Conservation (phyloP, 2,329 filamentous ascomycete genomes). For the Venturia carpophila region DNA sequence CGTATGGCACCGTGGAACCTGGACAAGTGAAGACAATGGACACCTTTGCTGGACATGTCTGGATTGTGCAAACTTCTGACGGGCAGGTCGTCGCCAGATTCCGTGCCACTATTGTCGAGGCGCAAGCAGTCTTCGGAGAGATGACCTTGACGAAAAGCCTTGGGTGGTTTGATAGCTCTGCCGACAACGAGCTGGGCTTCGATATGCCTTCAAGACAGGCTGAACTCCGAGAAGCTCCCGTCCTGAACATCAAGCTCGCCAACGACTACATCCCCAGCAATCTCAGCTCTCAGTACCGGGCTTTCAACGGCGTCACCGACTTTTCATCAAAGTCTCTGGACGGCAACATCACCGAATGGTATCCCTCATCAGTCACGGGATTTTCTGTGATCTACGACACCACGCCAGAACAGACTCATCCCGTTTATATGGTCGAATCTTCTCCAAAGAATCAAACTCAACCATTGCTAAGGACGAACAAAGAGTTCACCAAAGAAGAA, state of each 20-base stretch:
- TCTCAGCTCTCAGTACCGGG: not conserved
- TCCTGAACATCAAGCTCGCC: not conserved
- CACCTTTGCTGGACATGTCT: conserved; percentile 22
- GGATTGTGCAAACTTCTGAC: conserved; percentile 20
- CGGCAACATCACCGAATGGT: not conserved
- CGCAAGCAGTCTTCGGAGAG: conserved; percentile 20
- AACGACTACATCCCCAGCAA: not conserved
- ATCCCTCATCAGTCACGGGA: not conserved
- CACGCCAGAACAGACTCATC: conserved; percentile 22
- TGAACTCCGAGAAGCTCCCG: not conserved
- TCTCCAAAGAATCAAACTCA: conserved; percentile 24
- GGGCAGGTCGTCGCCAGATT: conserved; percentile 20
- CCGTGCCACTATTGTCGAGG: conserved; percentile 18
- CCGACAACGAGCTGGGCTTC: not conserved
- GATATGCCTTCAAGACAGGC: not conserved
- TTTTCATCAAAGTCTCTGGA: not conserved
- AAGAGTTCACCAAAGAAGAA: conserved; percentile 17
- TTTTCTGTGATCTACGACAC: conserved; percentile 22
- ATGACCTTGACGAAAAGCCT: conserved; percentile 2
- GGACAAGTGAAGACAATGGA: conserved; percentile 13
- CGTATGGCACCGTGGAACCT: conserved; percentile 21
- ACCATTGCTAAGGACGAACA: conserved; percentile 21
- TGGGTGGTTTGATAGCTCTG: not conserved
- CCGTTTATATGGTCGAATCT: conserved; percentile 23
- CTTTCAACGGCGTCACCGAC: not conserved